Base-by-base conservation (phyloP, 2,329 filamentous ascomycete genomes). In the Aspergillus tubingensis region DNA sequence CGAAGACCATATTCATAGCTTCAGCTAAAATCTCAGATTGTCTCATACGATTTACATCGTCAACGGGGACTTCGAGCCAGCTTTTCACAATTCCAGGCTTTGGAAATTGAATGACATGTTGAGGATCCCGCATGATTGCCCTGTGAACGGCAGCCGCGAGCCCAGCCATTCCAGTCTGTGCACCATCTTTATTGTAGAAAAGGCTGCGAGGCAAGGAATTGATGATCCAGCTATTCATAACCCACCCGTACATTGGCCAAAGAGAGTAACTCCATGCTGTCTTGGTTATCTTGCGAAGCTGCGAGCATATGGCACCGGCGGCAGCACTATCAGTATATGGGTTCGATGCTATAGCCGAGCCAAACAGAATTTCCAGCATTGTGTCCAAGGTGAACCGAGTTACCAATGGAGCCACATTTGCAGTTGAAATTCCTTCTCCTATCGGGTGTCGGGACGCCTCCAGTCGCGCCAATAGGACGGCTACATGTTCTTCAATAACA, bases 361-460 rank as follows among this genome's bases (percentile, higher is more conserved):
- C 65, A 15, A 58, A 67, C 17, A 67, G 49, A 10, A 66, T 30
- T 43, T 67, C 65, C 23, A 67, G 48, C 49, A 61, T 59, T 10
- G 59, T 55, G 25, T 65, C 65, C 23, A 65, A 30, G 2, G 62
- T 61, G 36, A 58, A 67, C 8, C 53, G 60, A 36, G 66, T 61
- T 8, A 65, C 32, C 19, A 60, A 25, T 19, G 59, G 58, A 0
- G 62, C 65, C 32, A 65, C 54, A 17, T 67, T 67, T 15, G 65
- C 25, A 11, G 36, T 23, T 8, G 39, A 8, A 11, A 36, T 48
- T 6, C 21, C 10, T 2, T 32, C 32, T 30, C 39, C 52, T 23
- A 41, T 19, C 5, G 30, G 17, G 17, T 15, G 32, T 43, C 5
- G 21, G 8, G 11, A 52, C n/a, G 21, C 25, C 17, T 50, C 57